Percentiles rank a stretch among this genome's conserved stretches.
Conservation (phyloP, 306 rosid genomes). For the Cajanus cajan region DNA sequence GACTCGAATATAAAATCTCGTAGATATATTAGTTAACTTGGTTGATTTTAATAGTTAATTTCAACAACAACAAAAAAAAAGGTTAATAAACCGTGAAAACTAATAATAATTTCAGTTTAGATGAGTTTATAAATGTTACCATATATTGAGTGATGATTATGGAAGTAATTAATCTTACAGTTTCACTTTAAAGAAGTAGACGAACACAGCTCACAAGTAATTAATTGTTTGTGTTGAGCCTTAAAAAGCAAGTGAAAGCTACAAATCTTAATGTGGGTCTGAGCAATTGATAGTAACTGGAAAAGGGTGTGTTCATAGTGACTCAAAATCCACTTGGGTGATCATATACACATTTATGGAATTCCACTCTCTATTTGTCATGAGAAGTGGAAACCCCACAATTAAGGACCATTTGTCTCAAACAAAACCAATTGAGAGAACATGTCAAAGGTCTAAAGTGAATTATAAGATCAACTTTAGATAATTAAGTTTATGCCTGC, state of each 20-base stretch:
- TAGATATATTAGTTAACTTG: too few species aligned
- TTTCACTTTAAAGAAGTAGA: background rate
- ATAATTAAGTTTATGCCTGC: too few species aligned
- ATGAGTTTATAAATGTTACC: background rate
- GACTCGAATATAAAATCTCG: too few species aligned
- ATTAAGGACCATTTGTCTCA: background rate
- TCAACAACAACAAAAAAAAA: too few species aligned
- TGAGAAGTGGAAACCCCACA: slow-evolving; percentile 23
- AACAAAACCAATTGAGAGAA: background rate
- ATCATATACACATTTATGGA: background rate
- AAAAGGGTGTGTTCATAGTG: background rate
- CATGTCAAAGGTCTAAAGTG: background rate
- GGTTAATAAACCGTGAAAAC: too few species aligned
- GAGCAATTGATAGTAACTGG: slow-evolving; percentile 4
- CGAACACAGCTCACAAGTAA: background rate
- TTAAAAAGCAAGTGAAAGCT: slow-evolving; percentile 15
- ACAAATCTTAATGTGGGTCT: background rate
- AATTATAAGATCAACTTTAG: background rate
- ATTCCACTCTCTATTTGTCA: slow-evolving; percentile 5
- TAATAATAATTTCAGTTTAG: too few species aligned
- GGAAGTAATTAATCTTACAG: background rate
- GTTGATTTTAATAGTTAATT: too few species aligned
- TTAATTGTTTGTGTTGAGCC: background rate
- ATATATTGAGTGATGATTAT: too few species aligned
- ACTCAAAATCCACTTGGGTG: background rate